Conservation (phyloP, 1,139 yeast species). For the Candida labiduridarum region DNA sequence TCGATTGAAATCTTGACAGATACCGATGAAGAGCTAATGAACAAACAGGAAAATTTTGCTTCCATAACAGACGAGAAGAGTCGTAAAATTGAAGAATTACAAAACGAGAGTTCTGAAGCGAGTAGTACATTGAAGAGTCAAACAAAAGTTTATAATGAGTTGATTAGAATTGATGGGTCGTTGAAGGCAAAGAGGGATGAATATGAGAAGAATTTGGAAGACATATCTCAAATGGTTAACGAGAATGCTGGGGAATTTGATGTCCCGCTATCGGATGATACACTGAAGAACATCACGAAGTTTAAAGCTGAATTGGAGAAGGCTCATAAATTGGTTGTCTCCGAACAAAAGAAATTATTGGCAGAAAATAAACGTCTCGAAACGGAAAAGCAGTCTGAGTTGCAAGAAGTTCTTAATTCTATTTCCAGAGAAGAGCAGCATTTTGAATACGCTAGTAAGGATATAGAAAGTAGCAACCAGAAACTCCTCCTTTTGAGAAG, state of each 20-base stretch:
- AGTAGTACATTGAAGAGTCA: slow-evolving; percentile 20
- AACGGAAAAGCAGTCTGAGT: slow-evolving; percentile 15
- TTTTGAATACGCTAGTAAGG: slow-evolving; percentile 21
- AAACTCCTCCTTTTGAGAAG: slow-evolving; percentile 37
- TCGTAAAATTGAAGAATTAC: slow-evolving; percentile 22
- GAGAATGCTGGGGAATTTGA: slow-evolving; percentile 22
- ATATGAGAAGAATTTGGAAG: slow-evolving; percentile 20
- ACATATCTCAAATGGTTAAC: slow-evolving; percentile 15
- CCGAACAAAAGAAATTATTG: slow-evolving; percentile 12
- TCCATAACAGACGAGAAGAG: slow-evolving; percentile 42
- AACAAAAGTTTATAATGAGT: slow-evolving; percentile 40
- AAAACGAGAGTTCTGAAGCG: slow-evolving; percentile 14
- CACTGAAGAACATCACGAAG: slow-evolving; percentile 12
- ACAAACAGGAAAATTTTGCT: slow-evolving; percentile 57
- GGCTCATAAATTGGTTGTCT: slow-evolving; percentile 6
- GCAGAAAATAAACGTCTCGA: slow-evolving; percentile 15
- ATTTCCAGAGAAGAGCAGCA: slow-evolving; percentile 19
- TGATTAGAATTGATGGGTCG: slow-evolving; percentile 59
- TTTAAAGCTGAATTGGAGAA: slow-evolving; percentile 15
- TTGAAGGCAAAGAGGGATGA: slow-evolving; percentile 49
- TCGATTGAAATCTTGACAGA: slow-evolving; percentile 52
- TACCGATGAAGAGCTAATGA: slow-evolving; percentile 51
- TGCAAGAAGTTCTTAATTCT: slow-evolving; percentile 16
- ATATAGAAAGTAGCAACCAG: slow-evolving; percentile 29
- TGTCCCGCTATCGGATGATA: slow-evolving; percentile 11